Evolutionary conservation across 2,329 filamentous ascomycete species (phyloP).

Genomic region (Ceratocystis albifundus): DNA sequence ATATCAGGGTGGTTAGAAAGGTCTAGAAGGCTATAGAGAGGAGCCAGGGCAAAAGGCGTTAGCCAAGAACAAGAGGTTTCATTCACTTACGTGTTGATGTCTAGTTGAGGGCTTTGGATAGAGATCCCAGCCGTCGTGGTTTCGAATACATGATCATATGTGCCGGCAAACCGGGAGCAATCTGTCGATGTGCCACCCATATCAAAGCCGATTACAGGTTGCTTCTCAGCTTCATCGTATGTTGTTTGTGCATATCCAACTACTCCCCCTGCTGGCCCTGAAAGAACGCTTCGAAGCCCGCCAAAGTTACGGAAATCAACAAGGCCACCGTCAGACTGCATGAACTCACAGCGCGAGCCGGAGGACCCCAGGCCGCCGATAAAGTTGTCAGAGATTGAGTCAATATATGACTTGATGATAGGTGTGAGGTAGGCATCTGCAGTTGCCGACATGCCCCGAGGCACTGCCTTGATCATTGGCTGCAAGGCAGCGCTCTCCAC

Average conservation of each 20-base stretch:
- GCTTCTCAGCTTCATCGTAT: slow-evolving; percentile 71
- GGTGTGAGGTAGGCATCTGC: slow-evolving; percentile 37
- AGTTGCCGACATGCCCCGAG: slow-evolving; percentile 35
- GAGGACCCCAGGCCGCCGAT: slow-evolving; percentile 69
- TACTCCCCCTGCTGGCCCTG: slow-evolving; percentile 83
- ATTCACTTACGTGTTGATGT: slow-evolving; percentile 61
- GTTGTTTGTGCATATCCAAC: slow-evolving; percentile 87
- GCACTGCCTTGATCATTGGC: slow-evolving; percentile 37
- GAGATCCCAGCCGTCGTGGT: slow-evolving; percentile 90
- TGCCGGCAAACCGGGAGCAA: slow-evolving; percentile 75
- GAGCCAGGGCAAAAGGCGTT: too few relatives aligned
- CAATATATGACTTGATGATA: slow-evolving; percentile 34
- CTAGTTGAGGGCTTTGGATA: slow-evolving; percentile 81
- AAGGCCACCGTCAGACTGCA: slow-evolving; percentile 73
- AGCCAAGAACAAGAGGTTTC: too few relatives aligned
- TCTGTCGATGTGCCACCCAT: slow-evolving; percentile 77
- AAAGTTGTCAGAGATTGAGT: slow-evolving; percentile 42
- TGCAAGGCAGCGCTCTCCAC: slow-evolving; percentile 30
- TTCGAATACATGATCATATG: slow-evolving; percentile 89
- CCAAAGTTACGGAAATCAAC: slow-evolving; percentile 72
- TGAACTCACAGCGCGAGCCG: slow-evolving; percentile 83
- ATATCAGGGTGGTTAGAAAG: neutral
- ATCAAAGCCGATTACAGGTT: slow-evolving; percentile 85
- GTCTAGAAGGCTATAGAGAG: neutral
- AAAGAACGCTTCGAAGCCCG: slow-evolving; percentile 73